Conservation (phyloP, 495 filamentous ascomycete genomes). For the Aspergillus nanangensis region DNA sequence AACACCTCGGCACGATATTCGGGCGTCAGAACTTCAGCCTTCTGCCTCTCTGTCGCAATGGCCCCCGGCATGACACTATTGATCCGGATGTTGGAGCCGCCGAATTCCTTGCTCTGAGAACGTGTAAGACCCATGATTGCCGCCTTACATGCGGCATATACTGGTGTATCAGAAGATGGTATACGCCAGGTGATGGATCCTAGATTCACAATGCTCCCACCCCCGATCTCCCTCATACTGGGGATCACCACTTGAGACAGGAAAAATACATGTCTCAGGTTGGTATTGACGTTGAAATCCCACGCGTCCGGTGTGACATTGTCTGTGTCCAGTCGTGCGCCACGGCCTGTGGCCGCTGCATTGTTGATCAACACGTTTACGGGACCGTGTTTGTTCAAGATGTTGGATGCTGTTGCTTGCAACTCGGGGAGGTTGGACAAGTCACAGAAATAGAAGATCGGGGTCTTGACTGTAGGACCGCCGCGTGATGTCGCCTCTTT, state of each 20-base stretch:
- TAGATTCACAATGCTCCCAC: constrained; percentile 26
- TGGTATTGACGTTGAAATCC: constrained; percentile 22
- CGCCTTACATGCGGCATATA: constrained; percentile 25
- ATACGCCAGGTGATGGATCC: constrained; percentile 27
- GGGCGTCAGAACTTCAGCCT: constrained; percentile 34
- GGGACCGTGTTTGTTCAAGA: constrained; percentile 19
- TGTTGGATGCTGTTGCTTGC: constrained; percentile 21
- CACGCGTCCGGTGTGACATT: constrained; percentile 21
- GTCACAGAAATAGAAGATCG: constrained; percentile 32
- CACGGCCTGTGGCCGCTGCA: constrained; percentile 19
- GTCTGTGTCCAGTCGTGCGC: constrained; percentile 17
- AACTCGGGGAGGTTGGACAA: constrained; percentile 31
- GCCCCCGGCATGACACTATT: constrained; percentile 29
- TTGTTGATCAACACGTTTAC: constrained; percentile 38
- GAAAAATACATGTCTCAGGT: constrained; percentile 31
- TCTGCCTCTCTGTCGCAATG: constrained; percentile 33
- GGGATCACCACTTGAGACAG: constrained; percentile 28
- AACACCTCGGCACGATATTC: constrained; percentile 38
- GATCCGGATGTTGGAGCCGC: constrained; percentile 8
- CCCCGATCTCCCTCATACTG: constrained; percentile 16
- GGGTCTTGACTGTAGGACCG: constrained; percentile 3
- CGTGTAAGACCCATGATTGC: constrained; percentile 24
- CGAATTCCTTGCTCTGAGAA: constrained; percentile 16
- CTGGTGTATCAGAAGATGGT: constrained; percentile 12
- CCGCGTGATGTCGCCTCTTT: not conserved